A percentile compares a stretch with the other conserved stretches of the same genome.
phyloP scores from a whole-genome alignment of 2,329 filamentous ascomycete genomes.

The Lasiodiplodia sp. region DNA sequence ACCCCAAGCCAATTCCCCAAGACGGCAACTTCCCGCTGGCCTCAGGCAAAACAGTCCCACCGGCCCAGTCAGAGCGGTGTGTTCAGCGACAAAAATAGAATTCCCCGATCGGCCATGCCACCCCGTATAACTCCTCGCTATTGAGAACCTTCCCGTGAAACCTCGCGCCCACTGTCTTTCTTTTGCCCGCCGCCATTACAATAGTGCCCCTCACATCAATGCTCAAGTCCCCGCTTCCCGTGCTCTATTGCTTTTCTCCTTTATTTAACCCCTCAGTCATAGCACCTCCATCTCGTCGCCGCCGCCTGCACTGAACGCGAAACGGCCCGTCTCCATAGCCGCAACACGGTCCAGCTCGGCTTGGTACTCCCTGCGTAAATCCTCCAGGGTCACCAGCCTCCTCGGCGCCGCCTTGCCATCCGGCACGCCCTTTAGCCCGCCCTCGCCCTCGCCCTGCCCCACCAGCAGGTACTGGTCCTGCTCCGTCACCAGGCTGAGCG shows the following conservation, averaged over 20 bases:
- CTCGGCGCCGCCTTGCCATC: constrained; percentile 57
- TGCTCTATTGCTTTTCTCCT: constrained; percentile 23
- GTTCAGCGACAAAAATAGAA: neutral
- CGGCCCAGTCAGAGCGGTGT: neutral
- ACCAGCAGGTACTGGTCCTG: constrained; percentile 83
- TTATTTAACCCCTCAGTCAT: constrained; percentile 21
- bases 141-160: constrained; percentile 4
- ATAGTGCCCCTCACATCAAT: neutral
- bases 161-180: neutral
- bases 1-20: neutral
- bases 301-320: constrained; percentile 68
- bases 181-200: neutral
- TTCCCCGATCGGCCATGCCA: constrained; percentile 1
- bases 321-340: constrained; percentile 87
- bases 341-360: constrained; percentile 86
- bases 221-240: neutral
- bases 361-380: constrained; percentile 88
- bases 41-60: neutral
- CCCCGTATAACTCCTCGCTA: constrained; percentile 25
- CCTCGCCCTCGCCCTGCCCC: constrained; percentile 20
- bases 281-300: constrained; percentile 30
- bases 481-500: constrained; percentile 81
- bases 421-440: constrained; percentile 35
- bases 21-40: neutral
- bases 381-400: constrained; percentile 82